Evolutionary conservation across 2,329 filamentous ascomycete genomes (phyloP).

Genomic region (Epichloe gansuensis): DNA sequence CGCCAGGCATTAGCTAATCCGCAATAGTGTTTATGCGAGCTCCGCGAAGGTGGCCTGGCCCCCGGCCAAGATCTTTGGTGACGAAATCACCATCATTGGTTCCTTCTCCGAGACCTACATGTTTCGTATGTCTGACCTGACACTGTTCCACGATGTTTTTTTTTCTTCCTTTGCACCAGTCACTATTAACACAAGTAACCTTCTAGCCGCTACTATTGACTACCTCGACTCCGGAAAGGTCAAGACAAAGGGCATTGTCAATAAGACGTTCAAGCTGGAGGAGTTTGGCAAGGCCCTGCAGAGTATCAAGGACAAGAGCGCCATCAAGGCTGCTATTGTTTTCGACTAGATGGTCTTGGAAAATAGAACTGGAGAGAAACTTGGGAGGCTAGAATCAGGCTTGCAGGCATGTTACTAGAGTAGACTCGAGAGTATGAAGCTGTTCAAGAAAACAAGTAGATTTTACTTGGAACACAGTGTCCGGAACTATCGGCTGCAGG

Average conservation of each 20-base stretch:
- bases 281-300: conserved; percentile 60
- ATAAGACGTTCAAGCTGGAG: conserved; percentile 62
- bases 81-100: conserved; percentile 60
- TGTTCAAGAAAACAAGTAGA: background rate
- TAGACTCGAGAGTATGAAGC: background rate
- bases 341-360: conserved; percentile 38
- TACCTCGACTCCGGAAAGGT: conserved; percentile 48
- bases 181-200: background rate
- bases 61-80: conserved; percentile 57
- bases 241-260: conserved; percentile 56
- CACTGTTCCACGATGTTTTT: background rate
- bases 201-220: conserved; percentile 31
- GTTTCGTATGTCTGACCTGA: conserved; percentile 41
- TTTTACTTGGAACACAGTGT: background rate
- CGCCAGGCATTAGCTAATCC: conserved; percentile 2
- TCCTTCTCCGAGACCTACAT: conserved; percentile 65
- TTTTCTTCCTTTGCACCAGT: too few species aligned
- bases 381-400: background rate
- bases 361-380: background rate
- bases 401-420: background rate
- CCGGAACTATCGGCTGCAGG: background rate
- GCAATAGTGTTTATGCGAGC: conserved; percentile 46
- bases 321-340: conserved; percentile 63
- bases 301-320: conserved; percentile 58
- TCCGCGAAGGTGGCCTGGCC: conserved; percentile 53